phyloP scores from a whole-genome alignment of 2,329 filamentous ascomycete species.

The Exophiala spinifera region DNA sequence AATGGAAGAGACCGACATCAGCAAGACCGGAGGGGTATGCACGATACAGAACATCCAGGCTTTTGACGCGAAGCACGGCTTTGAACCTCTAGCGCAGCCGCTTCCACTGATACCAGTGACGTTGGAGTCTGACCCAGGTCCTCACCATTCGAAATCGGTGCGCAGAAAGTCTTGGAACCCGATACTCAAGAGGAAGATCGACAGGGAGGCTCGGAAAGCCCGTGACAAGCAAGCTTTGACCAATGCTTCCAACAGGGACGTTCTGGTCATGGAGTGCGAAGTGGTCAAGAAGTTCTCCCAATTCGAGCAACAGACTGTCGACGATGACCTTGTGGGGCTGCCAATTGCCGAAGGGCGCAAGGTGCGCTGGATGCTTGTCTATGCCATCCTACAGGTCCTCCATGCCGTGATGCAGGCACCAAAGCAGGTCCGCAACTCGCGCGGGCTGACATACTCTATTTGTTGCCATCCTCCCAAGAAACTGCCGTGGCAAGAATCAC shows the following conservation, averaged over 20 bases:
- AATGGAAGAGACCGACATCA: constrained; percentile 51
- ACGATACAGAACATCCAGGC: constrained; percentile 64
- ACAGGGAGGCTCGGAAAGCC: constrained; percentile 21
- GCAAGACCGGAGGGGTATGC: constrained; percentile 63
- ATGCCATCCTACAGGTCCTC: constrained; percentile 70
- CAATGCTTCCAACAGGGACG: constrained; percentile 26
- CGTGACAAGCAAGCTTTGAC: constrained; percentile 24
- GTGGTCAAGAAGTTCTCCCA: constrained; percentile 66
- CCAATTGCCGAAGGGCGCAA: constrained; percentile 67
- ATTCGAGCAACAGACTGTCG: constrained; percentile 63
- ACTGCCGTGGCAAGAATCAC: constrained; percentile 21
- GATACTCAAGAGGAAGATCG: constrained; percentile 21
- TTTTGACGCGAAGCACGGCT: constrained; percentile 63
- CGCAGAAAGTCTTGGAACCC: constrained; percentile 27
- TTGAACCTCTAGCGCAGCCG: constrained; percentile 59
- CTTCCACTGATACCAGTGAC: constrained; percentile 62
- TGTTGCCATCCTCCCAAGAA: constrained; percentile 43
- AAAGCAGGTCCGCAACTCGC: constrained; percentile 57
- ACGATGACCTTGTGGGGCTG: constrained; percentile 57
- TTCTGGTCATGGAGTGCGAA: constrained; percentile 37
- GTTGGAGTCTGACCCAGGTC: not conserved
- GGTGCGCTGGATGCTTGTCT: constrained; percentile 74
- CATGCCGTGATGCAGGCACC: constrained; percentile 61
- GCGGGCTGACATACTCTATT: constrained; percentile 58
- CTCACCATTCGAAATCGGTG: constrained; percentile 10